Evolutionary conservation across 768 basidiomycete genomes (phyloP).

Genomic region (Calvatia gigantea): DNA sequence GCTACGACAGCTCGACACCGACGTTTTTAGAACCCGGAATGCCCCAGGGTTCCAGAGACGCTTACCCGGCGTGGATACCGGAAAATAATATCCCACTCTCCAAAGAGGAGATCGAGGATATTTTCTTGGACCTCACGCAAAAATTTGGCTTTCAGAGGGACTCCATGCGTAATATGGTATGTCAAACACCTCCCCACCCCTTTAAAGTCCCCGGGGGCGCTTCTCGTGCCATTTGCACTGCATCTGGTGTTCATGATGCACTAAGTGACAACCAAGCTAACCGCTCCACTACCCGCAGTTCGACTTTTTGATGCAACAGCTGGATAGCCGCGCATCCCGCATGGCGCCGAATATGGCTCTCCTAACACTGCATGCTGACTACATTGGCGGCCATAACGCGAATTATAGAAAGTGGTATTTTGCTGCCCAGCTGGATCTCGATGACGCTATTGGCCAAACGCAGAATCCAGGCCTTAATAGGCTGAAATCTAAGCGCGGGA

Average conservation of each 20-base stretch:
- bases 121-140: slow-evolving; percentile 94
- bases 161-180: slow-evolving; percentile 93
- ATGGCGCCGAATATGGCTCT: slow-evolving; percentile 97
- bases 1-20: slow-evolving; percentile 67
- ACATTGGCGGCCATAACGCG: slow-evolving; percentile 96
- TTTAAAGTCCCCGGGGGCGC: too few relatives aligned
- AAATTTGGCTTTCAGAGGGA: slow-evolving; percentile 98
- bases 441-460: slow-evolving; percentile 90
- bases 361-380: slow-evolving; percentile 95
- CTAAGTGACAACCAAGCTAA: slow-evolving; percentile 11
- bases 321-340: slow-evolving; percentile 94
- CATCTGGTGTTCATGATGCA: slow-evolving; percentile 4
- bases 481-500: slow-evolving; percentile 64
- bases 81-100: slow-evolving; percentile 95
- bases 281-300: slow-evolving; percentile 48
- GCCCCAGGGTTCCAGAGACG: slow-evolving; percentile 61
- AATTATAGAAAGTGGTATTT: slow-evolving; percentile 99
- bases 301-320: slow-evolving; percentile 96
- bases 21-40: slow-evolving; percentile 64
- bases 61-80: slow-evolving; percentile 91
- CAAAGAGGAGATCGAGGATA: slow-evolving; percentile 99
- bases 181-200: too few relatives aligned
- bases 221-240: not conserved
- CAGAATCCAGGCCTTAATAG: slow-evolving; percentile 90
- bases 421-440: slow-evolving; percentile 96